Percentiles rank a stretch among this genome's conserved stretches.
phyloP scores from a whole-genome alignment of 352 stramenopile species.

The Globisporangium irregulare region DNA sequence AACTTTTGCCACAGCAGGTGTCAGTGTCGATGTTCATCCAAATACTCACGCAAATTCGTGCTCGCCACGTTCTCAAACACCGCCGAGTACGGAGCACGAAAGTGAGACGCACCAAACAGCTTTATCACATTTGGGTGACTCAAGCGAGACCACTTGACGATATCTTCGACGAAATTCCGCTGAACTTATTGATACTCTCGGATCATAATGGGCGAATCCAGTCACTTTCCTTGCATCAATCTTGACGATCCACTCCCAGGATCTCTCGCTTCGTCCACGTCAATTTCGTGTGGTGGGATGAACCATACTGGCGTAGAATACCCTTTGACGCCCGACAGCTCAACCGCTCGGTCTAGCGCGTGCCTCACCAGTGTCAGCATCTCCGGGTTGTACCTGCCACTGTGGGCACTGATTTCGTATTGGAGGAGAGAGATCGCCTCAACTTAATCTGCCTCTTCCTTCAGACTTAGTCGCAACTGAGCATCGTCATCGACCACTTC shows the following conservation, averaged over 20 bases:
- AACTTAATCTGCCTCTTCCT: too few species aligned
- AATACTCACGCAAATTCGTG: conserved; percentile 7
- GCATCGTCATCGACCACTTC: too few species aligned
- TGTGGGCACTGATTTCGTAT: too few species aligned
- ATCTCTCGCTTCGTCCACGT: background rate
- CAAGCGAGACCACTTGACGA: conserved; percentile 19
- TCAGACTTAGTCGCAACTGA: too few species aligned
- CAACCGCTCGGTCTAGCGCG: background rate
- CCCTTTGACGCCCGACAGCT: background rate
- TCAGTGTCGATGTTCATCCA: background rate
- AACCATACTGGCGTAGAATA: conserved; percentile 28
- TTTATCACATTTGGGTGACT: conserved; percentile 16
- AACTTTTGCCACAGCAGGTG: conserved; percentile 2
- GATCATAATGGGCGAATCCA: background rate
- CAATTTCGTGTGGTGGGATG: conserved; percentile 77
- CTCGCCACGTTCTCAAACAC: conserved; percentile 3
- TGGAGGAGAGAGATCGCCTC: too few species aligned
- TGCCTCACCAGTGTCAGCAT: background rate
- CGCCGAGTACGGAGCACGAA: background rate
- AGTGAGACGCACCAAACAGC: conserved; percentile 21
- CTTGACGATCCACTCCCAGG: background rate
- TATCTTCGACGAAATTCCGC: background rate
- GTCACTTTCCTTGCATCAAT: background rate
- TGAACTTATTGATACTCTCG: background rate
- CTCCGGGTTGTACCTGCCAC: background rate